Percentiles rank a stretch among this genome's conserved stretches.
phyloP scores from a whole-genome alignment of 768 basidiomycete genomes.

The Kwoniella bestiolae region DNA sequence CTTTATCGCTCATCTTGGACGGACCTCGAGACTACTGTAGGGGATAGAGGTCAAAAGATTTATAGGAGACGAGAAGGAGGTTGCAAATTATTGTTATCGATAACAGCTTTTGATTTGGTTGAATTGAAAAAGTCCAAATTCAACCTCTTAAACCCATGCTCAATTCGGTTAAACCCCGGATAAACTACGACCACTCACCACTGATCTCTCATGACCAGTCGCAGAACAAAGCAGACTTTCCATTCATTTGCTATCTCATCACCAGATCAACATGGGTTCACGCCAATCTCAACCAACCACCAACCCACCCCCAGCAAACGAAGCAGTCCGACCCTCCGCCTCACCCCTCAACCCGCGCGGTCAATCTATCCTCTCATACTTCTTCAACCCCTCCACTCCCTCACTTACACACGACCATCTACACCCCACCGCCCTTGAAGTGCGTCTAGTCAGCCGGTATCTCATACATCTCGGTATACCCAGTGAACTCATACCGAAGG shows the following conservation, averaged over 20 bases:
- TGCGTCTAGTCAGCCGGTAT: constrained; percentile 13
- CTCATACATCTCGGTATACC: constrained; percentile 26
- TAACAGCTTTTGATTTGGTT: background rate
- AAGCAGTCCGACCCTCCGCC: constrained; percentile 6
- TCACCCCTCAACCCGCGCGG: constrained; percentile 10
- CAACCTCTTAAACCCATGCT: background rate
- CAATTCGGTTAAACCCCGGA: constrained; percentile 7
- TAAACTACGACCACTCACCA: background rate
- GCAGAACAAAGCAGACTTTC: background rate
- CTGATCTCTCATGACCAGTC: background rate
- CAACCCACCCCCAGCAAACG: background rate
- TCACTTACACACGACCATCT: constrained; percentile 33
- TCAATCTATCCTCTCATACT: constrained; percentile 35
- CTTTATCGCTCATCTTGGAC: constrained; percentile 12
- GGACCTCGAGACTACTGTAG: background rate
- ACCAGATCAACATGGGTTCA: constrained; percentile 7
- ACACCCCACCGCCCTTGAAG: constrained; percentile 16
- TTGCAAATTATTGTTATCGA: background rate
- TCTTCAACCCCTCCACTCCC: constrained; percentile 21
- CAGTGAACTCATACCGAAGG: constrained; percentile 30
- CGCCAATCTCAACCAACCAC: background rate
- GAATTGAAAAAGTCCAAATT: background rate
- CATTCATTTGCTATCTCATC: too few species aligned
- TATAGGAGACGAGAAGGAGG: background rate
- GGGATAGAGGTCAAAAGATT: background rate